A percentile compares a stretch with the other conserved stretches of the same genome.
Conservation (phyloP, 73 alveolate genomes). For the Stentor roeselii region DNA sequence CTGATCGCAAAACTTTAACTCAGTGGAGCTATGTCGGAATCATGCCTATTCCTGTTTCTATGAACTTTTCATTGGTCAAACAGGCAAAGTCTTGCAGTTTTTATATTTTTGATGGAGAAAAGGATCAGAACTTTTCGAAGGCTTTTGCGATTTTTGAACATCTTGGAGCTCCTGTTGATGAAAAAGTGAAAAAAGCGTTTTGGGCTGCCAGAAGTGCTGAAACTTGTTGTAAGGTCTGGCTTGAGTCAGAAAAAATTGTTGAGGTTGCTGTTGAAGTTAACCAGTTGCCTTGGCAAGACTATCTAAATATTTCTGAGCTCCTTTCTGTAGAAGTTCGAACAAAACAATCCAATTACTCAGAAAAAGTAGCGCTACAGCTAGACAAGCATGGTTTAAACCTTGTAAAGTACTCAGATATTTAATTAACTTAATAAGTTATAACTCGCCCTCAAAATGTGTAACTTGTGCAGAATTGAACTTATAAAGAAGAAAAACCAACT, state of each 20-base stretch:
- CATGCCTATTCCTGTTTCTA: not conserved
- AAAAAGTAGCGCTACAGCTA: not conserved
- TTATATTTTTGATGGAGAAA: conserved; percentile 26
- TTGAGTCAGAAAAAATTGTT: not conserved
- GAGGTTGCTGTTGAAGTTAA: not conserved
- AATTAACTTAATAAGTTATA: too few species aligned
- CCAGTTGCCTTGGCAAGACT: not conserved
- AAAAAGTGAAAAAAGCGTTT: not conserved
- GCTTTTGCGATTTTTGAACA: conserved; percentile 2
- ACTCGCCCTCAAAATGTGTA: too few species aligned
- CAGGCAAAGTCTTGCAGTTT: not conserved
- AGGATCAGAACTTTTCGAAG: not conserved
- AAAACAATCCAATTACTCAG: not conserved
- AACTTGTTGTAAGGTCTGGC: not conserved
- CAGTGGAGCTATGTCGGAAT: not conserved
- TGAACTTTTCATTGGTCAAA: not conserved
- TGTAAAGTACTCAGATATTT: not conserved
- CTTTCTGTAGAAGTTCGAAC: not conserved
- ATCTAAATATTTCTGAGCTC: not conserved
- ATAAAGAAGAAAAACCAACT: too few species aligned
- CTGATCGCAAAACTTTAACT: not conserved
- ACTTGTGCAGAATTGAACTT: too few species aligned
- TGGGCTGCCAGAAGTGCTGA: conserved; percentile 5
- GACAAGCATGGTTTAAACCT: not conserved
- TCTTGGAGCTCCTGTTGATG: conserved; percentile 10